phyloP scores from a whole-genome alignment of 1,284 basidiomycete genomes.

The Cryptococcus jaspeensis region DNA sequence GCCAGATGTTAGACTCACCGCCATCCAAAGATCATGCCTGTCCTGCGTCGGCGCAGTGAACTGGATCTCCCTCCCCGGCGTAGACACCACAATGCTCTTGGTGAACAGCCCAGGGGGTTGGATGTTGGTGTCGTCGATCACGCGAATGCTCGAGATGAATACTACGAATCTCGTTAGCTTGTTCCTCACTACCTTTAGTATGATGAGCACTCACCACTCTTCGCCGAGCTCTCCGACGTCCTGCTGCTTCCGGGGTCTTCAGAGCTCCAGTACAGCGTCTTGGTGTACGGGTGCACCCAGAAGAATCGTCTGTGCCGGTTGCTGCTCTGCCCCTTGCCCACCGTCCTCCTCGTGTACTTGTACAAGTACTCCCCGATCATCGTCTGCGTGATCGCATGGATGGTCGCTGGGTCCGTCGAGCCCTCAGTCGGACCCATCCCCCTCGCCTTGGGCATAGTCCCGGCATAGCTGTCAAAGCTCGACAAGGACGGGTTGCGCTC shows the following conservation, averaged over 20 bases:
- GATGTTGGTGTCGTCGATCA: slow-evolving; percentile 87
- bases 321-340: slow-evolving; percentile 88
- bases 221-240: slow-evolving; percentile 87
- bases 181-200: slow-evolving; percentile 10
- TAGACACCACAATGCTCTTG: slow-evolving; percentile 89
- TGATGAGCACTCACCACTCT: slow-evolving; percentile 73
- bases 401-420: slow-evolving; percentile 77
- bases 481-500: slow-evolving; percentile 34
- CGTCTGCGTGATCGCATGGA: slow-evolving; percentile 97
- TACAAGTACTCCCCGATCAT: slow-evolving; percentile 99
- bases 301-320: slow-evolving; percentile 94
- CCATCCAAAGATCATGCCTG: slow-evolving; percentile 94
- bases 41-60: slow-evolving; percentile 92
- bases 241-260: slow-evolving; percentile 85
- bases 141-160: slow-evolving; percentile 89
- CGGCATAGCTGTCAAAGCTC: slow-evolving; percentile 36
- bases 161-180: slow-evolving; percentile 57
- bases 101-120: slow-evolving; percentile 89
- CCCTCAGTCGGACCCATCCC: slow-evolving; percentile 29
- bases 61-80: slow-evolving; percentile 93
- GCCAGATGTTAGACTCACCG: slow-evolving; percentile 56
- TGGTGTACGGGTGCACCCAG: slow-evolving; percentile 99
- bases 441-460: slow-evolving; percentile 6
- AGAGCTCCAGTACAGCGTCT: slow-evolving; percentile 95
- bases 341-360: slow-evolving; percentile 92